Evolutionary conservation across 2,329 filamentous ascomycete genomes (phyloP), one percentile per base, ranked within the genome.

Genomic region (Fusarium avenaceum): DNA sequence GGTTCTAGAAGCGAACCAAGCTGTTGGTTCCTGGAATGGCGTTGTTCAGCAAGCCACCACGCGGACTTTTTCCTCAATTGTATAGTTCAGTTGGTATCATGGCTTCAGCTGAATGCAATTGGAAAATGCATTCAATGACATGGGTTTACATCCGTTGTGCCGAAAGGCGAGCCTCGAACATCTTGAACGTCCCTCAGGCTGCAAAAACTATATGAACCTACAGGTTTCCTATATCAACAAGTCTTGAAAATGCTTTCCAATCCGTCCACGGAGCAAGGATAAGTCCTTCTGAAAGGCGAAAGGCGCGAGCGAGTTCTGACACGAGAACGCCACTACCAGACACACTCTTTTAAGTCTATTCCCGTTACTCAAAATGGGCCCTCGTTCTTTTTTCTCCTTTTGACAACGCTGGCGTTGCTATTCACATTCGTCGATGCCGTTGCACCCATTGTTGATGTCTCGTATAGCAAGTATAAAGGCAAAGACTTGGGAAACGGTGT

Each of bases 401-500:
- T 52, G 11, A 42, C 39, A 4, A 42, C 22, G 6, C 35, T 50
- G 13, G 32, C 55, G 10, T 52, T 72, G 2, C 43, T 72, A 2
- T 38, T 62, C 6, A 53, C 59, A 26, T 24, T 50, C 8, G 62
- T 24, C 32, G n/a, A 19, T 22, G 67, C 70, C 6, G 68, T 70
- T 2, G 46, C 52, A 38, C 43, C 60, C 22, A 4, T 57, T 5
- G 87, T 93, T 17, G 82, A 91, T 65, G 80, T 94, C 33, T 84
- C 83, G 5, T 94, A 94, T 75, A 85, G 89, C 35, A 85, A 82
- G 33, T 93, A 94, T 72, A 76, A 82, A 46, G 92, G 92, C 10
- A 77, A 80, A 5, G 74, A 80, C 4, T 79, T 84, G 3, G 70
- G 78, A 1, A 86, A 86, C 69, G 90, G 88, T 3, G 80, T 93